A percentile compares a stretch with the other conserved stretches of the same genome.
Evolutionary conservation across 495 filamentous ascomycete genomes (phyloP).

Genomic region (Durotheca rogersii): DNA sequence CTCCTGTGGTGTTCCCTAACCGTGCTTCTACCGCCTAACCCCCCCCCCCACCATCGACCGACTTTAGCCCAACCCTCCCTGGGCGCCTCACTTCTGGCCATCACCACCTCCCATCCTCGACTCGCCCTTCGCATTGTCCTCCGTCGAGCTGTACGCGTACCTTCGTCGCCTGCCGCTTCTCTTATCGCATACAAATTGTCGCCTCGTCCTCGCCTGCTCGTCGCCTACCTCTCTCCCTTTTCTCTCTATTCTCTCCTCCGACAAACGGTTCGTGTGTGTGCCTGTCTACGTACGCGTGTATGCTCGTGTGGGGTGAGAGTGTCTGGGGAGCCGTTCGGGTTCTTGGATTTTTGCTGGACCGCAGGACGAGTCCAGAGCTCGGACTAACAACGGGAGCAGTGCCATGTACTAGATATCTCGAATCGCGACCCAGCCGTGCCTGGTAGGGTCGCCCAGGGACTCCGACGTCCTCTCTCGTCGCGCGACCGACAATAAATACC

Average conservation of each 20-base stretch:
- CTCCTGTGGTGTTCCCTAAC: conserved; percentile 16
- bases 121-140: conserved; percentile 30
- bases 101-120: conserved; percentile 24
- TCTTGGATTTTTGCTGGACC: conserved; percentile 22
- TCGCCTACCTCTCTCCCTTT: conserved; percentile 24
- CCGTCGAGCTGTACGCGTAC: conserved; percentile 25
- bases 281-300: no score
- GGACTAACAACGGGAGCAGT: conserved; percentile 39
- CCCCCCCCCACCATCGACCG: conserved; percentile 4
- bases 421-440: conserved; percentile 45
- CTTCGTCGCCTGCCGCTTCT: conserved; percentile 18
- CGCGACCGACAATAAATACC: conserved; percentile 37
- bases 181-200: conserved; percentile 30
- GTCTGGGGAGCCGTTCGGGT: no score
- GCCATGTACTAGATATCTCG: conserved; percentile 47
- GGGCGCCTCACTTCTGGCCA: conserved; percentile 42
- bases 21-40: background rate
- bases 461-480: conserved; percentile 19
- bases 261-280: conserved; percentile 35
- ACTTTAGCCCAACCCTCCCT: conserved; percentile 31
- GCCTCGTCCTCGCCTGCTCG: conserved; percentile 13
- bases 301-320: no score
- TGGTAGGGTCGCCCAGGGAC: conserved; percentile 33
- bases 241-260: conserved; percentile 4
- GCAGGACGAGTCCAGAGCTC: conserved; percentile 18